Evolutionary conservation across 169 alveolate species (phyloP).

Genomic region (Plasmodium berghei): DNA sequence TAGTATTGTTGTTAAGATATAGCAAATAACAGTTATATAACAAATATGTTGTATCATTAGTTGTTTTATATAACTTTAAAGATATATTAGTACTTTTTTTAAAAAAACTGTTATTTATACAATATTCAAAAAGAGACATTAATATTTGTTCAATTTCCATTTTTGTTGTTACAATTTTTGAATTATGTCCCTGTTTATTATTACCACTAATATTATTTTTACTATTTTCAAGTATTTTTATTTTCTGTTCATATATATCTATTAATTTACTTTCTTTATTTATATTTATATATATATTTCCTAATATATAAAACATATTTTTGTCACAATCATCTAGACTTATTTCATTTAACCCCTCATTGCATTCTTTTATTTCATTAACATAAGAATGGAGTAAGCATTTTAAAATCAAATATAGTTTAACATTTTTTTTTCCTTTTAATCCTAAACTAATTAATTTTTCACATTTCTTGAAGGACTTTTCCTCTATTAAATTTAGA

Average conservation of each 20-base stretch:
- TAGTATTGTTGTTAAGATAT: constrained; percentile 35
- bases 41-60: constrained; percentile 40
- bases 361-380: constrained; percentile 58
- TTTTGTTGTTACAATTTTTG: background rate
- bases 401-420: constrained; percentile 25
- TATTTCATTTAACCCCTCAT: constrained; percentile 3
- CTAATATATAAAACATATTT: constrained; percentile 40
- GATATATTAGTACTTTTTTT: constrained; percentile 56
- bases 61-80: constrained; percentile 36
- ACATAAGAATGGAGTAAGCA: constrained; percentile 50
- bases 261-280: constrained; percentile 44
- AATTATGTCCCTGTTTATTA: too few species aligned
- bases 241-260: constrained; percentile 24
- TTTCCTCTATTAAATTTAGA: constrained; percentile 49
- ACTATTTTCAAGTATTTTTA: constrained; percentile 13
- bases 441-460: constrained; percentile 34
- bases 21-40: constrained; percentile 33
- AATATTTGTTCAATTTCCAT: constrained; percentile 20
- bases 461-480: constrained; percentile 54
- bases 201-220: background rate
- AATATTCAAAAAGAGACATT: constrained; percentile 39
- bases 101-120: constrained; percentile 41
- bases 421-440: constrained; percentile 58
- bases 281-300: constrained; percentile 34
- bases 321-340: constrained; percentile 29